Conservation (phyloP, 495 filamentous ascomycete genomes). For the Penicillium lagena region DNA sequence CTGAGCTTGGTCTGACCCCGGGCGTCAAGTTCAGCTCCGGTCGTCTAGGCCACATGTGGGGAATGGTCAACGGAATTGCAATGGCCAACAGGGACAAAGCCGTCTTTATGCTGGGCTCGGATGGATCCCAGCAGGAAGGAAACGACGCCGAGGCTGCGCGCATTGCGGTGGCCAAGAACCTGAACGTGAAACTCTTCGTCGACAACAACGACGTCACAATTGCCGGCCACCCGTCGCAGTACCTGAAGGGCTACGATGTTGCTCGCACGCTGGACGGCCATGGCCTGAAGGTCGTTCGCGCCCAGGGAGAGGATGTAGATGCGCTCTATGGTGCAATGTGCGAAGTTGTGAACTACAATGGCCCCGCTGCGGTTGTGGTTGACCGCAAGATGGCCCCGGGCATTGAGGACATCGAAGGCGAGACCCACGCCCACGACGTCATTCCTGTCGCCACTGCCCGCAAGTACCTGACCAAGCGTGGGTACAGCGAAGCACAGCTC, state of each 20-base stretch:
- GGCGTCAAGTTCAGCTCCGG: slow-evolving; percentile 36
- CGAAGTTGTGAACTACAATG: slow-evolving; percentile 24
- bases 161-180: slow-evolving; percentile 28
- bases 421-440: slow-evolving; percentile 31
- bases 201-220: slow-evolving; percentile 40
- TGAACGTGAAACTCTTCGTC: slow-evolving; percentile 35
- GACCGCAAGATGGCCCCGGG: slow-evolving; percentile 32
- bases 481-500: slow-evolving; percentile 27
- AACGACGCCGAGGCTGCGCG: slow-evolving; percentile 36
- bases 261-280: slow-evolving; percentile 25
- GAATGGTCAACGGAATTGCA: slow-evolving; percentile 31
- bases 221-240: slow-evolving; percentile 31
- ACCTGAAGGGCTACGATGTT: slow-evolving; percentile 29
- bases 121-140: slow-evolving; percentile 37
- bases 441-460: slow-evolving; percentile 31
- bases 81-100: slow-evolving; percentile 32
- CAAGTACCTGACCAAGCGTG: slow-evolving; percentile 34
- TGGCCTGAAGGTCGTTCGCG: slow-evolving; percentile 27
- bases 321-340: slow-evolving; percentile 24
- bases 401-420: slow-evolving; percentile 28
- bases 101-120: slow-evolving; percentile 29
- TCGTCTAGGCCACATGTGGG: slow-evolving; percentile 37
- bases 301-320: slow-evolving; percentile 29
- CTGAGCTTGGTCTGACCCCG: slow-evolving; percentile 32
- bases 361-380: slow-evolving; percentile 28